Evolutionary conservation across 2,329 filamentous ascomycete genomes (phyloP).

Genomic region (Cladosporium cucumerinum): DNA sequence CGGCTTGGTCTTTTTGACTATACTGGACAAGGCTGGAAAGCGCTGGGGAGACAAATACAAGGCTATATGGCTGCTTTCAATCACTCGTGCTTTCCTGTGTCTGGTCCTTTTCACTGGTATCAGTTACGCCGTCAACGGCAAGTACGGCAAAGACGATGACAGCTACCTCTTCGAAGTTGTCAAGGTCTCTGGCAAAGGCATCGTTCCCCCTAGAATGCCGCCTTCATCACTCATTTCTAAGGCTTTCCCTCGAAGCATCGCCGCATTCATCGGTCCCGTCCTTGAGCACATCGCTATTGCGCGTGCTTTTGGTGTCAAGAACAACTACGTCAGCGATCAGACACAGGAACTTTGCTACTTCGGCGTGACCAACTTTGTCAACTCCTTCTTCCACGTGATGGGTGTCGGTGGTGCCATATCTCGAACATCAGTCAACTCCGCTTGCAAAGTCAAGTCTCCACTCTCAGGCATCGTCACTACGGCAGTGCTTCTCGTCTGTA

Average conservation of each 20-base stretch:
- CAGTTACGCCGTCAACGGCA: conserved; percentile 60
- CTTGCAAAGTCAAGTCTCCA: conserved; percentile 60
- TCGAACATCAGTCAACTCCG: conserved; percentile 64
- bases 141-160: conserved; percentile 35
- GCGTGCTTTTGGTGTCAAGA: conserved; percentile 60
- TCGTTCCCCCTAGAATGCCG: conserved; percentile 51
- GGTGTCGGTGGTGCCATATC: conserved; percentile 66
- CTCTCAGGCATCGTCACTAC: conserved; percentile 60
- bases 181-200: conserved; percentile 55
- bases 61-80: conserved; percentile 56
- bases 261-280: conserved; percentile 59
- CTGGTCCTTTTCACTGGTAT: conserved; percentile 62
- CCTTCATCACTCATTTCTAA: conserved; percentile 49
- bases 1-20: conserved; percentile 54
- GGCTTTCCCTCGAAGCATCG: conserved; percentile 54
- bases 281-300: conserved; percentile 65
- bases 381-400: conserved; percentile 64
- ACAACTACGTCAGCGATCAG: conserved; percentile 61
- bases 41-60: conserved; percentile 58
- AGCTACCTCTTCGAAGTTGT: conserved; percentile 57
- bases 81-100: conserved; percentile 59
- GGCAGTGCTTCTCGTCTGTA: conserved; percentile 58
- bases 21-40: conserved; percentile 57
- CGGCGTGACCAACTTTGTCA: conserved; percentile 48
- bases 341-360: conserved; percentile 65